phyloP scores from a whole-genome alignment of 129 eudicot genomes.

The Artemisia tridentata region DNA sequence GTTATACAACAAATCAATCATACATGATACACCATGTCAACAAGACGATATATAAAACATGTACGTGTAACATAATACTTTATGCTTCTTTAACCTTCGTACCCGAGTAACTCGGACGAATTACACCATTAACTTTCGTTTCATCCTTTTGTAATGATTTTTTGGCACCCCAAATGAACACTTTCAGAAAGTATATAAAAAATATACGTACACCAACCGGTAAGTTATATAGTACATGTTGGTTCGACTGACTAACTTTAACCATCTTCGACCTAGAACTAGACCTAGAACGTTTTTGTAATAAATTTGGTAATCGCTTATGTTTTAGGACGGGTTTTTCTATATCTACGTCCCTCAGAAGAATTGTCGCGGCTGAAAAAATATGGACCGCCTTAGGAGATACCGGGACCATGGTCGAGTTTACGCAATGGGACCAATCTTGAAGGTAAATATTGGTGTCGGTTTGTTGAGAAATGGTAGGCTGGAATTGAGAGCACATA shows the following conservation, averaged over 20 bases:
- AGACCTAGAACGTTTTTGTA: constrained; percentile 3
- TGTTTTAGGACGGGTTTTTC: constrained; percentile 4
- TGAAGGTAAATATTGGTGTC: constrained; percentile 14
- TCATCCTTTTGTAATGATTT: constrained; percentile 13
- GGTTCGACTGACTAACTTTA: constrained; percentile 6
- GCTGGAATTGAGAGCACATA: constrained; percentile 5
- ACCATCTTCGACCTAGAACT: constrained; percentile 1
- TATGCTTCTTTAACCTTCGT: constrained; percentile 28
- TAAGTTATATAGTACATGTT: constrained; percentile 2
- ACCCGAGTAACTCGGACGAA: neutral
- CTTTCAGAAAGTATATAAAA: constrained; percentile 26
- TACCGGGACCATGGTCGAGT: constrained; percentile 17
- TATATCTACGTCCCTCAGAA: neutral
- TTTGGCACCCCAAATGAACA: constrained; percentile 23
- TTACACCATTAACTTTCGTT: constrained; percentile 12
- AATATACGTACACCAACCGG: constrained; percentile 23
- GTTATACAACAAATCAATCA: neutral
- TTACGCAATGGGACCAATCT: constrained; percentile 16
- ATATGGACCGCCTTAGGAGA: neutral
- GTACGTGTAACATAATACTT: neutral
- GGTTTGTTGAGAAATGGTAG: constrained; percentile 23
- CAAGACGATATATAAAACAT: neutral
- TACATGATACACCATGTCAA: neutral
- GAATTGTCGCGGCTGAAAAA: neutral
- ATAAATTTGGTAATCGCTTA: constrained; percentile 12